Evolutionary conservation across 495 filamentous ascomycete genomes (phyloP).

Genomic region (Podospora pseudopauciseta): DNA sequence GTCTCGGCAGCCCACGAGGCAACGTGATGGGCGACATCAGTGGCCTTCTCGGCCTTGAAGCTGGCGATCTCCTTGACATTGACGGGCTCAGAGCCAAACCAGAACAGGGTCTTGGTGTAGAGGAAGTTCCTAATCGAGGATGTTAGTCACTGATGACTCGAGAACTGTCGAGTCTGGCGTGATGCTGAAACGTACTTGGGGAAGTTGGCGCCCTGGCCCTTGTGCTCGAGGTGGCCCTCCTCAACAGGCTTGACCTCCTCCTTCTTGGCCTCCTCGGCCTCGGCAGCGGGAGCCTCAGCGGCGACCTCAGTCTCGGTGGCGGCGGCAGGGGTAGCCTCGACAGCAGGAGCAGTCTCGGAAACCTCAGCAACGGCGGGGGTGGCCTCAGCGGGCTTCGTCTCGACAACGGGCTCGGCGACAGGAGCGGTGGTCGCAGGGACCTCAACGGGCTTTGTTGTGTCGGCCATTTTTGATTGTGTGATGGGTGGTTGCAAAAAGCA

Average conservation of each 20-base stretch:
- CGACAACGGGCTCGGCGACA: conserved; percentile 21
- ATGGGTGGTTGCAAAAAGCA: conserved; percentile 21
- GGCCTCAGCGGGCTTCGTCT: conserved; percentile 32
- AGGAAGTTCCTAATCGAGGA: conserved; percentile 40
- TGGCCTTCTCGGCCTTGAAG: conserved; percentile 83
- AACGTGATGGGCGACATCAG: conserved; percentile 69
- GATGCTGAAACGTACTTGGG: conserved; percentile 69
- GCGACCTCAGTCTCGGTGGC: conserved; percentile 48
- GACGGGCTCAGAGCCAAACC: conserved; percentile 80
- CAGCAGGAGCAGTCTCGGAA: conserved; percentile 35
- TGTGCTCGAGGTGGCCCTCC: conserved; percentile 79
- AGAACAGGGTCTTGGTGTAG: conserved; percentile 66
- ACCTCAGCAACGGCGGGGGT: conserved; percentile 32
- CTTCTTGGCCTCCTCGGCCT: conserved; percentile 51
- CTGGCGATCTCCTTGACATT: conserved; percentile 66
- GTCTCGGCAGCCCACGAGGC: conserved; percentile 88
- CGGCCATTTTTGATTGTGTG: conserved; percentile 46
- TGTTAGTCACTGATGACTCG: conserved; percentile 20
- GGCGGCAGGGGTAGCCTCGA: conserved; percentile 42
- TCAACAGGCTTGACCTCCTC: conserved; percentile 60
- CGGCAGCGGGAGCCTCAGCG: conserved; percentile 49
- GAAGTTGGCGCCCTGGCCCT: conserved; percentile 71
- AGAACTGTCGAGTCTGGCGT: background rate
- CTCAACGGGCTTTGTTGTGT: conserved; percentile 43
- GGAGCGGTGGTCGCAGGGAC: conserved; percentile 33